Evolutionary conservation across 2,329 filamentous ascomycete species (phyloP).

Genomic region (Colletotrichum camelliae): DNA sequence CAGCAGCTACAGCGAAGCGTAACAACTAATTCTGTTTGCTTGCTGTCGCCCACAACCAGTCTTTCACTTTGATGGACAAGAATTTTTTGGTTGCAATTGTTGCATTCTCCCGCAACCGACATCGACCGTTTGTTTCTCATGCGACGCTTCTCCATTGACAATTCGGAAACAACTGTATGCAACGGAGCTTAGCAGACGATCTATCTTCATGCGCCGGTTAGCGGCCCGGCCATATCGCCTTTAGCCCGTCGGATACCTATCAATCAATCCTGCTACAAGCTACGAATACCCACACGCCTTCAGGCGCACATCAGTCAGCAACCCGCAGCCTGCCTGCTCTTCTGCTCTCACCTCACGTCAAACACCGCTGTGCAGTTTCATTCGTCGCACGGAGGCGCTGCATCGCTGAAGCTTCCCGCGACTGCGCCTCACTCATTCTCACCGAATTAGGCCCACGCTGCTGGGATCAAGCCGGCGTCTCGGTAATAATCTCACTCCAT

Average conservation of each 20-base stretch:
- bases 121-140: neutral
- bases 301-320: neutral
- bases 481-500: neutral
- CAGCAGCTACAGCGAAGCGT: neutral
- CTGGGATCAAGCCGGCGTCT: slow-evolving; percentile 9
- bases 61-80: neutral
- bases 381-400: neutral
- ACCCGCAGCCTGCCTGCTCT: neutral
- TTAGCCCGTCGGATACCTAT: neutral
- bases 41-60: neutral
- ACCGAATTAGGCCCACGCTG: neutral
- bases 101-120: neutral
- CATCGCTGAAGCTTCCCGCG: slow-evolving; percentile 17
- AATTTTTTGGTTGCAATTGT: neutral
- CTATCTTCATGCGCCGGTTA: neutral
- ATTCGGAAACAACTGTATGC: neutral
- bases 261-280: neutral
- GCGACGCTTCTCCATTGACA: neutral
- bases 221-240: neutral
- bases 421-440: slow-evolving; percentile 15
- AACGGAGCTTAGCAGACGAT: neutral
- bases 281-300: neutral
- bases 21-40: neutral
- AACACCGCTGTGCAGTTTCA: neutral
- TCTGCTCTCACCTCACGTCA: neutral